phyloP scores from a whole-genome alignment of 306 rosid species.

The Medicago arabica region DNA sequence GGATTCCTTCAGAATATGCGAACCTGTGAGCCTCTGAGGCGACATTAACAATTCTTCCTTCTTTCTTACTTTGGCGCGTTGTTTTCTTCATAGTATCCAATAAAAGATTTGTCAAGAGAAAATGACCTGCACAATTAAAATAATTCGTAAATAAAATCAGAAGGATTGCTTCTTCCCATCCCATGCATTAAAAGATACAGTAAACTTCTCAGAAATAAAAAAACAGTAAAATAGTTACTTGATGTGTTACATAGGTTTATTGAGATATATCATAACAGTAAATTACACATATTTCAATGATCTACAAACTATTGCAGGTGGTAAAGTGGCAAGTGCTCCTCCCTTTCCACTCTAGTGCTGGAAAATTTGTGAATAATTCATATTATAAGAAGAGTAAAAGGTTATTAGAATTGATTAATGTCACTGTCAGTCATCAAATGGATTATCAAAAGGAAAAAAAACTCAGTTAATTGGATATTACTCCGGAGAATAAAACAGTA shows the following conservation, averaged over 20 bases:
- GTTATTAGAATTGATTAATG: neutral
- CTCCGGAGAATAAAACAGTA: neutral
- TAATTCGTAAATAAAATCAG: slow-evolving; percentile 12
- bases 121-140: slow-evolving; percentile 67
- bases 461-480: neutral
- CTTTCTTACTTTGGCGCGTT: slow-evolving; percentile 55
- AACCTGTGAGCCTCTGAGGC: slow-evolving; percentile 80
- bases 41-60: slow-evolving; percentile 91
- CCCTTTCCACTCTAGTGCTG: neutral
- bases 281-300: slow-evolving; percentile 5
- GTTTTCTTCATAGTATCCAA: slow-evolving; percentile 89
- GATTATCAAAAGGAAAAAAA: neutral
- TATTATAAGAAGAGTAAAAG: neutral
- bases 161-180: slow-evolving; percentile 21
- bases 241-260: slow-evolving; percentile 5
- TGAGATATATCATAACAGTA: slow-evolving; percentile 6
- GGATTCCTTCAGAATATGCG: slow-evolving; percentile 77
- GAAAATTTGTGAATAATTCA: slow-evolving; percentile 5
- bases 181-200: slow-evolving; percentile 24
- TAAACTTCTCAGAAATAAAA: neutral
- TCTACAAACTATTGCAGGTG: neutral
- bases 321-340: neutral
- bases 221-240: slow-evolving; percentile 3
- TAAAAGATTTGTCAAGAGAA: slow-evolving; percentile 83
- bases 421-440: neutral